Evolutionary conservation across 768 basidiomycete genomes (phyloP).

Genomic region (Mycena metata): DNA sequence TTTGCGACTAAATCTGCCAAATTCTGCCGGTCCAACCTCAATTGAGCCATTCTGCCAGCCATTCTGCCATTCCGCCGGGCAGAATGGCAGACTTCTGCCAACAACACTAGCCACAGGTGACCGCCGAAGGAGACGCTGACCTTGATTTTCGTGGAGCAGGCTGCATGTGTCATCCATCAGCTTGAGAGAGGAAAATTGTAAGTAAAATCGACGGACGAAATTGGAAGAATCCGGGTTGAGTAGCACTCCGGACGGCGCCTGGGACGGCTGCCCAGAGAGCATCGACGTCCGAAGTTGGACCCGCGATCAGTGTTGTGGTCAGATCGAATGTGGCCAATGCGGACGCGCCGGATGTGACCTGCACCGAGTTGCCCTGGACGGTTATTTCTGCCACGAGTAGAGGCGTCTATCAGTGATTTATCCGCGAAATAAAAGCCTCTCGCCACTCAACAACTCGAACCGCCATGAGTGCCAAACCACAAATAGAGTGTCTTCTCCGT

Average conservation of each 20-base stretch:
- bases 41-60: no score
- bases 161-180: constrained; percentile 2
- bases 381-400: constrained; percentile 1
- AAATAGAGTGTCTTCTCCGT: background rate
- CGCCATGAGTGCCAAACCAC: background rate
- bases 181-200: background rate
- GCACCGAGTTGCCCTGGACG: constrained; percentile 1
- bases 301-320: constrained; percentile 3
- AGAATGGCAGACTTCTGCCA: no score
- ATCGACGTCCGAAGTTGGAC: background rate
- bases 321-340: background rate
- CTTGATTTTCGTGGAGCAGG: background rate
- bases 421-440: background rate
- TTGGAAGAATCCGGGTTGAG: background rate
- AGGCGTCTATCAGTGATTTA: constrained; percentile 1
- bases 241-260: background rate
- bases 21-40: no score
- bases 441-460: background rate
- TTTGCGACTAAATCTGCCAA: no score
- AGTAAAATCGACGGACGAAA: background rate
- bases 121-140: no score
- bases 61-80: no score
- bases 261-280: constrained; percentile 2
- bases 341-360: constrained; percentile 3
- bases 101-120: no score